phyloP scores from a whole-genome alignment of 2,329 filamentous ascomycete genomes.

The Alternaria infectoria region DNA sequence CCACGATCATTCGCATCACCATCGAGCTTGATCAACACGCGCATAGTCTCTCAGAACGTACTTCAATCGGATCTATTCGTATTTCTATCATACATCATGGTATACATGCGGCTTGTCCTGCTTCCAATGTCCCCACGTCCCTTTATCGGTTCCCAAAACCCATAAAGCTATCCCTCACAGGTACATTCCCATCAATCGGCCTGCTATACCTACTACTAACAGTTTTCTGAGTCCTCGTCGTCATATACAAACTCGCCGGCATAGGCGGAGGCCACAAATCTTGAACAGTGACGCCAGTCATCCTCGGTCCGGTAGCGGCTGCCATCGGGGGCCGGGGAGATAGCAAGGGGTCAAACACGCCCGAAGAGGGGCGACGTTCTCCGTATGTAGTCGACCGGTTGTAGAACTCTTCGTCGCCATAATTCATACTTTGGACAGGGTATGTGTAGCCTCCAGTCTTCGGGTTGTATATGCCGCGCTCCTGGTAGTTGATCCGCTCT shows the following conservation, averaged over 20 bases:
- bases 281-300: slow-evolving; percentile 11
- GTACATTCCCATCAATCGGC: slow-evolving; percentile 8
- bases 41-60: background rate
- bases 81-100: background rate
- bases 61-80: background rate
- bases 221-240: background rate
- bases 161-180: slow-evolving; percentile 10
- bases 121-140: background rate
- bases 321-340: slow-evolving; percentile 2
- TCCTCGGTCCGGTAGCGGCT: slow-evolving; percentile 9
- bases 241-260: background rate
- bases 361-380: slow-evolving; percentile 17
- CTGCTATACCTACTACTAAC: slow-evolving; percentile 6
- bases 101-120: background rate
- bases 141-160: background rate
- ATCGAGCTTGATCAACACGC: background rate
- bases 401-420: background rate
- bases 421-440: background rate
- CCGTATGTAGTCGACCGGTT: background rate
- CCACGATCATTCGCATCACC: background rate
- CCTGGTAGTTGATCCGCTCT: slow-evolving; percentile 13
- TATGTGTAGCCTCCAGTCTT: background rate
- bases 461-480: slow-evolving; percentile 16
- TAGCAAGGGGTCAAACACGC: slow-evolving; percentile 9
- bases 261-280: slow-evolving; percentile 21